Evolutionary conservation across 1,284 basidiomycete species (phyloP).

Genomic region (Ganoderma leucocontextum): DNA sequence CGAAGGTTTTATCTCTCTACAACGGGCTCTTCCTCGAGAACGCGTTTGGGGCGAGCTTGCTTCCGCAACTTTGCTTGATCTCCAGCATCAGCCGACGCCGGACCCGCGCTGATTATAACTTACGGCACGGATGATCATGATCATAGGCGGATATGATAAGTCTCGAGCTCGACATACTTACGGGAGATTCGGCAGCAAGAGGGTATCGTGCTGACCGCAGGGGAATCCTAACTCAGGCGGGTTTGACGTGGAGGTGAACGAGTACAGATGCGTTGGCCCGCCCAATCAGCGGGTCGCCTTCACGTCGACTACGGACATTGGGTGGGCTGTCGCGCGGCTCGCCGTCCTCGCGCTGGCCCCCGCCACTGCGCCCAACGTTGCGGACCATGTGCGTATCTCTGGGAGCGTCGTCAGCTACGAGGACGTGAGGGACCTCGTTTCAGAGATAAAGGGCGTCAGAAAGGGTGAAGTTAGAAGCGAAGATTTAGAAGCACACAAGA

Average conservation of each 20-base stretch:
- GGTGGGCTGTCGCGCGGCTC: conserved; percentile 31
- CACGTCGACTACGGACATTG: conserved; percentile 36
- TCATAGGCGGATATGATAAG: background rate
- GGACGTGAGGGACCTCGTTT: conserved; percentile 16
- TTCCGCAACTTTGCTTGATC: background rate
- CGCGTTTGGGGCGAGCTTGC: conserved; percentile 29
- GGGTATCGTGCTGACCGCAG: background rate
- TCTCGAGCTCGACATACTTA: background rate
- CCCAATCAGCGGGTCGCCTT: conserved; percentile 24
- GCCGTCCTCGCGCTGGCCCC: conserved; percentile 29
- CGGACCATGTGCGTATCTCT: conserved; percentile 30
- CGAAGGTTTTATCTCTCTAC: conserved; percentile 38
- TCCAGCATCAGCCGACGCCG: background rate
- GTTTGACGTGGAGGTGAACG: conserved; percentile 30
- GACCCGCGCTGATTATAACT: background rate
- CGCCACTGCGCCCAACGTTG: conserved; percentile 23
- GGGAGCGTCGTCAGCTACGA: conserved; percentile 22
- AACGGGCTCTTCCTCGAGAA: conserved; percentile 32
- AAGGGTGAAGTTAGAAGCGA: conserved; percentile 16
- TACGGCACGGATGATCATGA: conserved; percentile 2
- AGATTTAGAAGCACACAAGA: conserved; percentile 24
- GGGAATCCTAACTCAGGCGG: conserved; percentile 24
- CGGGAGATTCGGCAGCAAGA: background rate
- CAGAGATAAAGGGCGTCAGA: conserved; percentile 18
- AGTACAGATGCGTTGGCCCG: conserved; percentile 27